Evolutionary conservation across 306 rosid genomes (phyloP), one percentile per base, ranked within the genome.

Genomic region (Fragaria iinumae): DNA sequence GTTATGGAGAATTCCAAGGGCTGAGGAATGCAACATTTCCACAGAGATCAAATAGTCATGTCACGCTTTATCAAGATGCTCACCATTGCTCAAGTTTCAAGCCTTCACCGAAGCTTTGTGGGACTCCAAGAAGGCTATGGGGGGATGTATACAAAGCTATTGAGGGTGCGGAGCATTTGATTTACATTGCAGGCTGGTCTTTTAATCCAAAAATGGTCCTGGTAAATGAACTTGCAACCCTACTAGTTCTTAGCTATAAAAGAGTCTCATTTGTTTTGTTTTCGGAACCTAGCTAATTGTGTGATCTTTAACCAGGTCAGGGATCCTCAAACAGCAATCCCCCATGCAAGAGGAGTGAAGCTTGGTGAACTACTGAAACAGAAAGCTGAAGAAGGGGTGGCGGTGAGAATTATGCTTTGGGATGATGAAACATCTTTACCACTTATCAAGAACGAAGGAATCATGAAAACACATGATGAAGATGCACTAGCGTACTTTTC

Each of bases 141-240:
- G 97, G 92, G 39, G 97, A 95, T 87, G 93, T 95, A 3, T 95
- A 90, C 70, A 90, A 84, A 79, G 99, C 97, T 79, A 89, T 92
- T 76, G 97, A 92, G 72, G 90, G 80, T 80, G 97, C 99, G 67
- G 91, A 89, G 69, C 72, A 88, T 75, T 87, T 95, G 53, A 73
- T 95, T 44, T 95, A 92, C 79, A 90, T 95, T 79, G 97, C 96
- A 53, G 99, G 97, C 80, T 95, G 99, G 99, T 90, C 99, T 76
- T 89, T 92, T 75, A 92, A 90, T 88, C 99, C 96, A 21, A 83
- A 86, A 55, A 83, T 88, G 86, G 83, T 86, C 82, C 84, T 95
- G 97, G 97, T 95, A 92, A 82, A 41, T 78, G 59, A 41, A 41
- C 64, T 49, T 64, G 53, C 39, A 73, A 78, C 21, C 11, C 45